phyloP scores from a whole-genome alignment of 2,329 filamentous ascomycete species.

The Hypoxylon sp. region DNA sequence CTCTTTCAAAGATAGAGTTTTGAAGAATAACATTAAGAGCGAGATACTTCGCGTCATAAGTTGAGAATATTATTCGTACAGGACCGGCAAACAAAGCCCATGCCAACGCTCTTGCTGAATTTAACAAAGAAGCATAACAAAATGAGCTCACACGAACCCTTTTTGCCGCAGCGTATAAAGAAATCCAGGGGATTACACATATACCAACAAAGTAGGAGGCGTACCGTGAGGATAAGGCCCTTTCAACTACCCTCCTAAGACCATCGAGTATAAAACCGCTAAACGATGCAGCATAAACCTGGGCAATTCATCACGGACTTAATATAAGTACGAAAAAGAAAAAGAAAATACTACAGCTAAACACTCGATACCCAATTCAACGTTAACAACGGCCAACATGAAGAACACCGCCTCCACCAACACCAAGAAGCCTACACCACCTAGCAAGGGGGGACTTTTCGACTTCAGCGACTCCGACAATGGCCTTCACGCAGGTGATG shows the following conservation, averaged over 20 bases:
- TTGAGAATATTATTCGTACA: too few species aligned
- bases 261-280: conserved; percentile 27
- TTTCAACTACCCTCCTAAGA: neutral
- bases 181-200: neutral
- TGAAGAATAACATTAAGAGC: neutral
- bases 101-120: neutral
- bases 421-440: conserved; percentile 32
- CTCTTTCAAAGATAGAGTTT: neutral
- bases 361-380: conserved; percentile 4
- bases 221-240: neutral
- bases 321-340: conserved; percentile 1
- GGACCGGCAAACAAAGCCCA: neutral
- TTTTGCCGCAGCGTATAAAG: conserved; percentile 18
- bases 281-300: neutral
- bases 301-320: neutral
- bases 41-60: neutral
- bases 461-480: conserved; percentile 40
- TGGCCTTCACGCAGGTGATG: conserved; percentile 24
- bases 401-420: conserved; percentile 21
- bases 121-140: conserved; percentile 4
- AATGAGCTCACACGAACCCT: neutral
- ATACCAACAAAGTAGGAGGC: neutral
- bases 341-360: neutral
- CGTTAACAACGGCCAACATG: conserved; percentile 32
- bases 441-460: conserved; percentile 41